Conservation (phyloP, 2,329 filamentous ascomycete species). For the Pseudogymnoascus sp. region DNA sequence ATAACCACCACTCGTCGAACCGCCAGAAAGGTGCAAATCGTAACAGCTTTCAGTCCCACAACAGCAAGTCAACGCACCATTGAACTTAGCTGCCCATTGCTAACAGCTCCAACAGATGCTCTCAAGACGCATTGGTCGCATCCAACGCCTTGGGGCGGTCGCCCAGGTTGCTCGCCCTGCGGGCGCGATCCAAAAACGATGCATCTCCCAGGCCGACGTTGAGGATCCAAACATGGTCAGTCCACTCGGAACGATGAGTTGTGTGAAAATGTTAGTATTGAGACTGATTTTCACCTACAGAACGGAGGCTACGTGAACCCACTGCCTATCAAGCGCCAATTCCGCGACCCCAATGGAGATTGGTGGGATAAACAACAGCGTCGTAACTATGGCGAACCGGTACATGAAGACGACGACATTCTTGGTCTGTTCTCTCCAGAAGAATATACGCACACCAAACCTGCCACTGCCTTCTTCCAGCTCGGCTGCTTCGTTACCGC, state of each 20-base stretch:
- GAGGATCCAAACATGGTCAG: slow-evolving; percentile 60
- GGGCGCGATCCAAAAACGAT: slow-evolving; percentile 31
- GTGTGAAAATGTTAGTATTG: not conserved
- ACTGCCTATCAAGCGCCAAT: slow-evolving; percentile 71
- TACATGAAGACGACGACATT: slow-evolving; percentile 93
- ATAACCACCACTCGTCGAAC: slow-evolving; percentile 37
- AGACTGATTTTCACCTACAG: slow-evolving; percentile 35
- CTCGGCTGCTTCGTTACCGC: slow-evolving; percentile 57
- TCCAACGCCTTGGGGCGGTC: slow-evolving; percentile 31
- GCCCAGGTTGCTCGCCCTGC: slow-evolving; percentile 24
- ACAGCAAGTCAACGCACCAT: not conserved
- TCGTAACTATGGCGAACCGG: slow-evolving; percentile 90
- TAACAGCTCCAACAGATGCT: slow-evolving; percentile 30
- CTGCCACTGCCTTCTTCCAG: slow-evolving; percentile 61
- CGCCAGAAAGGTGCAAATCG: slow-evolving; percentile 8
- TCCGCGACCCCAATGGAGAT: slow-evolving; percentile 83
- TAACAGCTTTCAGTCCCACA: slow-evolving; percentile 10
- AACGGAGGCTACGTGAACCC: slow-evolving; percentile 82
- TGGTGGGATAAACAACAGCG: slow-evolving; percentile 99
- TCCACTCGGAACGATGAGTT: slow-evolving; percentile 17
- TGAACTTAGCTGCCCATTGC: not conserved
- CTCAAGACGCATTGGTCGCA: slow-evolving; percentile 34
- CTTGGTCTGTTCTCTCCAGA: slow-evolving; percentile 83
- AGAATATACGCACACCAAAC: slow-evolving; percentile 74
- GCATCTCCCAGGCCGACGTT: slow-evolving; percentile 39